These are phyloP conservation scores for Corchorus capsularis DNA, from an alignment of 345 rosid genomes.

Conservation along the genomic window DNA sequence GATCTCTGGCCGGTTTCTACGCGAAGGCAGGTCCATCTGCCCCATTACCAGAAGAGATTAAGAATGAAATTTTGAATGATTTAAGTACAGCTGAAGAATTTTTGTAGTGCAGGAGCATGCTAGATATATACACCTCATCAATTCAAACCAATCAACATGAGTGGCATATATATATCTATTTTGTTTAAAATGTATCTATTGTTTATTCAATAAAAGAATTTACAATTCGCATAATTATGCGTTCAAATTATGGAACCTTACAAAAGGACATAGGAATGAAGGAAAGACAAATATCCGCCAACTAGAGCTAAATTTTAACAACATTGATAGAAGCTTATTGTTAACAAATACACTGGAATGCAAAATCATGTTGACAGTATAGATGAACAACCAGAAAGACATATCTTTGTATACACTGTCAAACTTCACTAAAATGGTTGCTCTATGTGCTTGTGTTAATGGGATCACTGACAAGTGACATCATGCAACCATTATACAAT, in stretches of 20 bases:
- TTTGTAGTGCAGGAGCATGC: constrained; percentile 40
- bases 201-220: background rate
- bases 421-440: too few relatives aligned
- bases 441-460: background rate
- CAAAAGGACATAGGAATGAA: too few relatives aligned
- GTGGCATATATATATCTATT: background rate
- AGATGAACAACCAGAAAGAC: too few relatives aligned
- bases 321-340: too few relatives aligned
- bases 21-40: constrained; percentile 91
- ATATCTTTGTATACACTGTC: too few relatives aligned
- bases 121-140: background rate
- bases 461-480: background rate
- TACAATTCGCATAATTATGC: too few relatives aligned
- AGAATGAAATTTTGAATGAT: constrained; percentile 59
- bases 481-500: background rate
- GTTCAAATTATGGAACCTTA: too few relatives aligned
- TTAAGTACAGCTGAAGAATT: constrained; percentile 66
- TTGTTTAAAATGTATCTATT: background rate
- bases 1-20: constrained; percentile 78
- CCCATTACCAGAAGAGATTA: constrained; percentile 65
- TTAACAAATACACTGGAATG: too few relatives aligned
- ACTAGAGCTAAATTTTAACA: too few relatives aligned
- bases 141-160: background rate
- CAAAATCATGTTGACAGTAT: too few relatives aligned
- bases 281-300: too few relatives aligned